Base-by-base conservation (phyloP, 257 asterid species). In the Plantago elongata region DNA sequence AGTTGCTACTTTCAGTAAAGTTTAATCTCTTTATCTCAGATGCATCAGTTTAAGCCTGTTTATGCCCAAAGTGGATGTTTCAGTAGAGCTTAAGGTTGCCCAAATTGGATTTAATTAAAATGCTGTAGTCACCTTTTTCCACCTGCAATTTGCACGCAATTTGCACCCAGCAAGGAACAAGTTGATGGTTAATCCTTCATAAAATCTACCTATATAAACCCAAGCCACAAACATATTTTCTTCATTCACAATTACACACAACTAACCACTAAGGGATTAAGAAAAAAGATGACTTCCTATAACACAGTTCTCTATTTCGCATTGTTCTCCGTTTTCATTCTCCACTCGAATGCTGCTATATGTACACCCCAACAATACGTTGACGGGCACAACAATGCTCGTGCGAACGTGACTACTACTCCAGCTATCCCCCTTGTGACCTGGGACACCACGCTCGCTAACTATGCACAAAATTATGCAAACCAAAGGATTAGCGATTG, bases 391-490 rank as follows among this genome's bases (percentile, higher is more conserved):
- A 54, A 58, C 34, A 0, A 47, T 0, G 13, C 50, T 8, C 50
- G 47, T 14, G 13, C 46, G 15, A 8, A 15, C 11, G 63, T 58
- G 5, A 13, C 15, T 49, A 15, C 54, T 16, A 8, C 3, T 10
- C 14, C 69, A 61, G 22, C 84, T 80, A 46, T 64, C 73, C 13
- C 69, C 3, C 0, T 13, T 0, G 74, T 84, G 46, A 45, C 57
- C 1, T 84, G 91, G 91, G 13, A 74, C 71, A 5, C 74, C 0
- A 72, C 78, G 0, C 69, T 84, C 0, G 82, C 75, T 4, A 54
- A 12, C 45, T 83, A 77, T 11, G 89, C 89, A 2, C 75, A n/a
- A 5, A 77, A 60, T 13, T 79, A 75, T 27, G 84, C 81, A 11
- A 75, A 70, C 11, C 29, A 55, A n/a, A 69, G 78, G 40, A 44